Conservation (phyloP, 805 yeast genomes). For the Millerozyma acaciae region DNA sequence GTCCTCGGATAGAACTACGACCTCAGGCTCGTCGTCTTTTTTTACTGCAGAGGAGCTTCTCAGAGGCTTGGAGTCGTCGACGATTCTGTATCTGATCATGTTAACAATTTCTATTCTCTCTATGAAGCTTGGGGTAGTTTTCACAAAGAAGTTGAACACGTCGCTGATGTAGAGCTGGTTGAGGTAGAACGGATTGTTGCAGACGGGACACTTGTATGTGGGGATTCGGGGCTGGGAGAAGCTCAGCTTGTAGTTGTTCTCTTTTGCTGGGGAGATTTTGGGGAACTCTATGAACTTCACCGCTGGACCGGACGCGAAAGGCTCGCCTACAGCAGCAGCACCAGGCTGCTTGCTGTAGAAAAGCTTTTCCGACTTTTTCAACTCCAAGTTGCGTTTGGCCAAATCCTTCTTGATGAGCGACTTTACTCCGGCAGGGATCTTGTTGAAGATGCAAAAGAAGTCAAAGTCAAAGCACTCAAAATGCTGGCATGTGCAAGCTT, state of each 20-base stretch:
- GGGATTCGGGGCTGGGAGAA: conserved; percentile 22
- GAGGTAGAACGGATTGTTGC: conserved; percentile 32
- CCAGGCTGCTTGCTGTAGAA: conserved; percentile 1
- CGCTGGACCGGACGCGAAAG: not conserved
- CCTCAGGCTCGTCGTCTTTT: conserved; percentile 16
- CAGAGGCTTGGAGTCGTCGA: conserved; percentile 21
- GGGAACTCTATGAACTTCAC: not conserved
- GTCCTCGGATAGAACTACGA: conserved; percentile 31
- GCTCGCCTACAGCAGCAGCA: not conserved
- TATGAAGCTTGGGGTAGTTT: conserved; percentile 31
- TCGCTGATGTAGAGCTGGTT: conserved; percentile 35
- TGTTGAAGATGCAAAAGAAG: conserved; percentile 37
- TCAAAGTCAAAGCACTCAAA: conserved; percentile 45
- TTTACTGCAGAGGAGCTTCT: conserved; percentile 4
- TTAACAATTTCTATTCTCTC: conserved; percentile 34
- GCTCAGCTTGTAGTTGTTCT: conserved; percentile 17
- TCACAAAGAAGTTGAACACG: conserved; percentile 39
- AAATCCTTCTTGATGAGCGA: conserved; percentile 22
- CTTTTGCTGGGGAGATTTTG: conserved; percentile 17
- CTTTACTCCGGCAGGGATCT: conserved; percentile 26
- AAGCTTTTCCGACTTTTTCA: conserved; percentile 4
- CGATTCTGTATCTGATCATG: conserved; percentile 28
- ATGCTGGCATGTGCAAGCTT: conserved; percentile 33
- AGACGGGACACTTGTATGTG: conserved; percentile 37
- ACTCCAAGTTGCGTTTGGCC: conserved; percentile 20